phyloP scores from a whole-genome alignment of 2,329 filamentous ascomycete species.

The Aspergillus bombycis region DNA sequence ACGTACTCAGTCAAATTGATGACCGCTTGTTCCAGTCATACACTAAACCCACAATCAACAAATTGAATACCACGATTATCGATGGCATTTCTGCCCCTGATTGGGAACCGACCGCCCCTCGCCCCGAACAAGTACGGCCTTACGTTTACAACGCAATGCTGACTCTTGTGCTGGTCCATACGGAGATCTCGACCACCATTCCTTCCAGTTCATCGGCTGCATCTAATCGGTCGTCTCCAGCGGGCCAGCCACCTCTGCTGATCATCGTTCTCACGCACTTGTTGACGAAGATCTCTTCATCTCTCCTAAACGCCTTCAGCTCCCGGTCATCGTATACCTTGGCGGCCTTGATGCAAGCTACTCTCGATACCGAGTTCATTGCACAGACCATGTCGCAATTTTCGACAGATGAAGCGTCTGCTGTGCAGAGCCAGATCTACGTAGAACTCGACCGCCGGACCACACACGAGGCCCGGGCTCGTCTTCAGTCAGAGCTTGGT shows the following conservation, averaged over 20 bases:
- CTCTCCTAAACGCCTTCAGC: constrained; percentile 81
- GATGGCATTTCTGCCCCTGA: constrained; percentile 69
- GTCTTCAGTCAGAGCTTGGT: constrained; percentile 82
- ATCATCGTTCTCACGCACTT: constrained; percentile 82
- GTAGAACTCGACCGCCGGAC: constrained; percentile 86
- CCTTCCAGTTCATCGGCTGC: constrained; percentile 68
- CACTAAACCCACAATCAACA: constrained; percentile 73
- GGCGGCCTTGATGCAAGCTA: constrained; percentile 89
- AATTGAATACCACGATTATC: constrained; percentile 70
- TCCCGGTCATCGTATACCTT: constrained; percentile 71
- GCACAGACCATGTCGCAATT: constrained; percentile 91
- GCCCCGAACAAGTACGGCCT: constrained; percentile 74
- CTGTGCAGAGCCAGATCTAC: constrained; percentile 88
- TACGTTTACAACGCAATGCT: constrained; percentile 91
- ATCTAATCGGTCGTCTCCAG: constrained; percentile 73
- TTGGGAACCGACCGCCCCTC: constrained; percentile 67
- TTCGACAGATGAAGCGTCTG: constrained; percentile 78
- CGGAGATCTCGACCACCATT: constrained; percentile 81
- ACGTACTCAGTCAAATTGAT: constrained; percentile 90
- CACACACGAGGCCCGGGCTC: constrained; percentile 78
- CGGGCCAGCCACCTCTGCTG: constrained; percentile 67
- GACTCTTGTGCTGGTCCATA: constrained; percentile 85
- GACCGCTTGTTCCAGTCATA: constrained; percentile 89
- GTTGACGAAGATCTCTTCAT: constrained; percentile 76
- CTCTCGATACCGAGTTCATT: constrained; percentile 94